Evolutionary conservation across 2,329 filamentous ascomycete species (phyloP), one percentile per base, ranked within the genome.

Genomic region (Alternaria arborescens): DNA sequence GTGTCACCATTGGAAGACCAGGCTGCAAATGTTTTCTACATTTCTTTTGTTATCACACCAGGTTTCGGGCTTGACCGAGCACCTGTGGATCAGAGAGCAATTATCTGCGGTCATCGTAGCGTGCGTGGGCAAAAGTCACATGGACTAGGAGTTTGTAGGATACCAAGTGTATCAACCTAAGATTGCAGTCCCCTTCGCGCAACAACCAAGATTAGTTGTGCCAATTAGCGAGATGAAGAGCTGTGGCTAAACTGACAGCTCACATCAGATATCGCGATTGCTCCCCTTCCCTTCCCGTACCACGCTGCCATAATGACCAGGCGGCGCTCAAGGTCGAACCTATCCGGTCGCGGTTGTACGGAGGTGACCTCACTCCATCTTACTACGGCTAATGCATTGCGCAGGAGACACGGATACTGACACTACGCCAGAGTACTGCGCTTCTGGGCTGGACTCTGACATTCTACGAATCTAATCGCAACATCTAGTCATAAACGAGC

Each of bases 331-430:
- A 44, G 48, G 59, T 50, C 38, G 56, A 65, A 44, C 60, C 32
- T 63, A 58, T 52, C 59, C 48, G 55, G 36, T 41, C 28, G 26
- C 32, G 11, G 65, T 68, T 46, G 53, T 60, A 70, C 62, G 52
- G 53, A 55, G 43, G 68, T 66, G 60, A 67, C 54, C 54, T 61
- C 14, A 55, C 18, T 55, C 46, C 20, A 50, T 38, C 53, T 64
- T 11, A 47, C 54, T 58, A 61, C 64, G 62, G 65, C 61, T 67
- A 63, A 64, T 61, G 65, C 62, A 61, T 48, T 36, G 57, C 44
- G 47, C 51, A 62, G 58, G 58, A 58, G 63, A 56, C 52, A 60
- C 52, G 57, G 58, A 24, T 34, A 52, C 30, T 42, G 38, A 58
- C 44, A 54, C 22, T 24, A 40, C 36, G 43, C 43, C 51, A 52